A percentile compares a stretch with the other conserved stretches of the same genome.
Evolutionary conservation across 495 filamentous ascomycete genomes (phyloP).

Genomic region (Hypoxylon cercidicola): DNA sequence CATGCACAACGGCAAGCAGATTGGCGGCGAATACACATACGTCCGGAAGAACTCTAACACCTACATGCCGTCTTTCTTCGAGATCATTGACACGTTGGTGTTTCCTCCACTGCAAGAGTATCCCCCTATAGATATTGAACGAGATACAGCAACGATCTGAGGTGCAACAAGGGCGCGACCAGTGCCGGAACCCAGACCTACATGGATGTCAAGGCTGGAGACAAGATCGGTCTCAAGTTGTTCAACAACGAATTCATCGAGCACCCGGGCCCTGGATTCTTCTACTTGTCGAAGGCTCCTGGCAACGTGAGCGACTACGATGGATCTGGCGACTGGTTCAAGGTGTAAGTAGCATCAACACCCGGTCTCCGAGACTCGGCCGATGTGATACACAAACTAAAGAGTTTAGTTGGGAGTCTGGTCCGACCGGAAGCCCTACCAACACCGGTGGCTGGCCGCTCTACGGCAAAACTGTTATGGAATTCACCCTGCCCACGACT

Average conservation of each 20-base stretch:
- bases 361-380: neutral
- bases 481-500: conserved; percentile 60
- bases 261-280: conserved; percentile 58
- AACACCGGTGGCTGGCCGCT: conserved; percentile 49
- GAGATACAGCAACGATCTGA: conserved; percentile 50
- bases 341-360: conserved; percentile 53
- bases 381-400: conserved; percentile 9
- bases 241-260: conserved; percentile 58
- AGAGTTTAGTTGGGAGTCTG: conserved; percentile 43
- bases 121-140: conserved; percentile 6
- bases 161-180: conserved; percentile 60
- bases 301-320: conserved; percentile 56
- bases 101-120: neutral
- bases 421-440: conserved; percentile 42
- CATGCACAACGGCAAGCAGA: conserved; percentile 51
- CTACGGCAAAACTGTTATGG: conserved; percentile 53
- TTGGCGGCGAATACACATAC: conserved; percentile 55
- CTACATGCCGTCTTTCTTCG: conserved; percentile 54
- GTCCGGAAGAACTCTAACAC: conserved; percentile 51
- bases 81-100: conserved; percentile 48
- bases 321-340: conserved; percentile 62
- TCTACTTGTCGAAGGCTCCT: conserved; percentile 61
- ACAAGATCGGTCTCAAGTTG: conserved; percentile 59
- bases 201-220: conserved; percentile 55
- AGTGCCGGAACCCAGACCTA: conserved; percentile 44